These are phyloP conservation scores for Trichoderma endophyticum DNA, from an alignment of 2,329 filamentous ascomycete genomes.

Conservation along the genomic window DNA sequence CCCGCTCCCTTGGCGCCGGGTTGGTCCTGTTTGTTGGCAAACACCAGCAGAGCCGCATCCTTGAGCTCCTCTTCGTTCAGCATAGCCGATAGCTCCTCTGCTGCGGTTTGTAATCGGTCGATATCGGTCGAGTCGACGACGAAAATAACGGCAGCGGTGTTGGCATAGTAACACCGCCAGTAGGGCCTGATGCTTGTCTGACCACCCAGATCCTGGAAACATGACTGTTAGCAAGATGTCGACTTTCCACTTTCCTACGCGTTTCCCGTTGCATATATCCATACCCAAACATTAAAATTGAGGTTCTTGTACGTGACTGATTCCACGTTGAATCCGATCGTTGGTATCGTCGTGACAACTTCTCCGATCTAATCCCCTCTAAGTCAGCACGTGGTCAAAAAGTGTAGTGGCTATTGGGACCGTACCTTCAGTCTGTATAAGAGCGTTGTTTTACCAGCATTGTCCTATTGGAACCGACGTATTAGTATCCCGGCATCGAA, in stretches of 20 bases:
- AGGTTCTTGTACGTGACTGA: slow-evolving; percentile 98
- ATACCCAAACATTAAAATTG: slow-evolving; percentile 97
- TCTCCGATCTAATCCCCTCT: slow-evolving; percentile 75
- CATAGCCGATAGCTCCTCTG: slow-evolving; percentile 92
- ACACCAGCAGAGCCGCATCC: slow-evolving; percentile 88
- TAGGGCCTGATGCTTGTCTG: slow-evolving; percentile 99
- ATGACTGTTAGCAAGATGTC: background rate
- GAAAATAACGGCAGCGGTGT: slow-evolving; percentile 97
- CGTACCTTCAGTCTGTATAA: slow-evolving; percentile 90
- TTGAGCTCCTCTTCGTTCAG: slow-evolving; percentile 94
- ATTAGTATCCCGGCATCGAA: slow-evolving; percentile 19
- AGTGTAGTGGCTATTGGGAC: background rate
- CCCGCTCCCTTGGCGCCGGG: slow-evolving; percentile 94
- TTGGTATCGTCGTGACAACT: slow-evolving; percentile 97
- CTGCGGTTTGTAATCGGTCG: slow-evolving; percentile 85
- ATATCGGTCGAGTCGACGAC: slow-evolving; percentile 98
- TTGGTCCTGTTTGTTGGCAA: slow-evolving; percentile 99
- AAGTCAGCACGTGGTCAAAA: background rate
- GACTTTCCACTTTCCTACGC: too few relatives aligned
- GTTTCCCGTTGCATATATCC: slow-evolving; percentile 27
- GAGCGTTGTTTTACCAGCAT: slow-evolving; percentile 96
- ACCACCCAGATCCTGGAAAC: slow-evolving; percentile 75
- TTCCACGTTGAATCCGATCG: slow-evolving; percentile 99
- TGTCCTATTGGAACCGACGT: slow-evolving; percentile 66
- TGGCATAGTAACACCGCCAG: slow-evolving; percentile 99